Conservation (phyloP, 176 grass and related monocot species). For the bread wheat (Triticum aestivum) region DNA sequence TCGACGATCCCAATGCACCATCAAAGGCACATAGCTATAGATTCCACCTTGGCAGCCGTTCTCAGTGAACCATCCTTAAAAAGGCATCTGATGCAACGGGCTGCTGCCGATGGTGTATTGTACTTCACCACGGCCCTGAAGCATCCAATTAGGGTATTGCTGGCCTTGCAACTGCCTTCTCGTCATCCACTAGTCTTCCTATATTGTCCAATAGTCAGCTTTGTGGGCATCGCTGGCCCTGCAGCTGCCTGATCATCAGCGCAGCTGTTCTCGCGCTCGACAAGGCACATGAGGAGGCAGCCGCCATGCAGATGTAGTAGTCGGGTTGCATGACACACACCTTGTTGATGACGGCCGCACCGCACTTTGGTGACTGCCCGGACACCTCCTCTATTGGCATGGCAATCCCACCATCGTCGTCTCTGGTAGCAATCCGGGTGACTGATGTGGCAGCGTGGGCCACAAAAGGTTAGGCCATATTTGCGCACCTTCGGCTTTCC, state of each 20-base stretch:
- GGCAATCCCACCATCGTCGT: no score
- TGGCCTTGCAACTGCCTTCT: no score
- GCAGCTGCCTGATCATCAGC: background rate
- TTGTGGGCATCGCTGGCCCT: no score
- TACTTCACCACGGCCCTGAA: conserved; percentile 29
- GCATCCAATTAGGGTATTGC: background rate
- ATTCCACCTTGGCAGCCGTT: background rate
- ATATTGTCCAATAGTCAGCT: no score
- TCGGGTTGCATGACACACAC: background rate
- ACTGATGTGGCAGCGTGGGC: no score
- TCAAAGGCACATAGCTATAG: background rate
- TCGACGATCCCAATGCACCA: no score
- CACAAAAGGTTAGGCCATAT: no score
- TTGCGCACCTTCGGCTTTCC: no score
- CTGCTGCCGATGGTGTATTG: background rate
- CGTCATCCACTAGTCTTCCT: no score
- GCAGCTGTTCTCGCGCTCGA: background rate
- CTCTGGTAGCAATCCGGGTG: no score
- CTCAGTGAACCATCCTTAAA: conserved; percentile 31
- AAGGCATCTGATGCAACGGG: conserved; percentile 2
- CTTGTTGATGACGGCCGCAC: background rate
- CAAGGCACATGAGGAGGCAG: conserved; percentile 20
- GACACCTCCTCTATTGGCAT: no score
- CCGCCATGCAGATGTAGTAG: conserved; percentile 14
- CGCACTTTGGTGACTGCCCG: no score